These are phyloP conservation scores for Trichoderma sp. DNA, from an alignment of 2,329 filamentous ascomycete species.

Conservation along the genomic window DNA sequence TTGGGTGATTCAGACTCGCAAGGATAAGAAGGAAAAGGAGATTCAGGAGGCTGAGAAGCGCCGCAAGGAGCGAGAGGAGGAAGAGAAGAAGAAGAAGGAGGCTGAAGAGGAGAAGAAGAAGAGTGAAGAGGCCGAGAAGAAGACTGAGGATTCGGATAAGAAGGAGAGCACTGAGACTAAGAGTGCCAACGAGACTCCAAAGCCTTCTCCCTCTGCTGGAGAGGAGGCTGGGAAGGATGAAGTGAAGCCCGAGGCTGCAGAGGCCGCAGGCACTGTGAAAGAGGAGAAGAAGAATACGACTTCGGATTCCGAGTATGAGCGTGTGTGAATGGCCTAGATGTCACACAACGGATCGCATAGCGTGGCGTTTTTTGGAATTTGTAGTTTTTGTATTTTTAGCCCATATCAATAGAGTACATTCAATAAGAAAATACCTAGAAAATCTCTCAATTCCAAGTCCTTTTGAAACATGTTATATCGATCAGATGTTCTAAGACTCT, in stretches of 20 bases:
- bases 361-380: constrained; percentile 22
- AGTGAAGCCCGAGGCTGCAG: constrained; percentile 26
- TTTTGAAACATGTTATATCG: background rate
- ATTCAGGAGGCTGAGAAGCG: constrained; percentile 49
- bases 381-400: background rate
- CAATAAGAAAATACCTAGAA: background rate
- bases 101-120: constrained; percentile 39
- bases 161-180: constrained; percentile 26
- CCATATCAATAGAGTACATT: background rate
- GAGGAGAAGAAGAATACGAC: constrained; percentile 36
- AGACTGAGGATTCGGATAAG: constrained; percentile 34
- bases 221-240: constrained; percentile 9
- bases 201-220: constrained; percentile 3
- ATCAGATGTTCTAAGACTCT: background rate
- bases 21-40: constrained; percentile 53
- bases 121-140: constrained; percentile 34
- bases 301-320: constrained; percentile 44
- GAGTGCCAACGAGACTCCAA: background rate
- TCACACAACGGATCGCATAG: constrained; percentile 16
- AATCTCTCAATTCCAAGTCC: background rate
- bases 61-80: constrained; percentile 41
- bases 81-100: constrained; percentile 39
- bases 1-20: constrained; percentile 56
- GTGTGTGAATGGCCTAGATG: constrained; percentile 8
- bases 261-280: background rate